Base-by-base conservation (phyloP, 2,329 filamentous ascomycete genomes). In the Hansfordia pulvinata region DNA sequence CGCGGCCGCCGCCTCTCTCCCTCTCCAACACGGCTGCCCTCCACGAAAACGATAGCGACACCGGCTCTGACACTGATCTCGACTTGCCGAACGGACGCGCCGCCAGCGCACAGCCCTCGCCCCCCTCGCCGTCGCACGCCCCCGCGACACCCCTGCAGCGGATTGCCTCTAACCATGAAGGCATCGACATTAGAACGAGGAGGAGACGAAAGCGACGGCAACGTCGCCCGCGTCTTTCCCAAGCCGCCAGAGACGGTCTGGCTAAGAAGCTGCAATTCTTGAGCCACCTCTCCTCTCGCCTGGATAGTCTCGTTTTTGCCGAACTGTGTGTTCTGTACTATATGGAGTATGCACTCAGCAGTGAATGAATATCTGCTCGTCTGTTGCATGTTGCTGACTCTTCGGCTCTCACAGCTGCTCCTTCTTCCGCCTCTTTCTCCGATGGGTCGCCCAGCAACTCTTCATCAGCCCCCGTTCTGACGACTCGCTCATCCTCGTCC, bases 321-420 rank as follows among this genome's bases (percentile, higher is more conserved):
- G 71, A 79, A 53, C 54, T 79, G 30, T 74, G 69, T 41, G 60
- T 65, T 22, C 40, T 79, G 38, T 80, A 80, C 46, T 79, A 78
- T 46, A 71, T 79, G 65, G 75, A 80, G 74, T 79, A 57, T 30
- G 64, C 46, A n/a, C n/a, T n/a, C n/a, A n/a, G n/a, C n/a, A n/a
- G n/a, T n/a, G n/a, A n/a, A n/a, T n/a, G n/a, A n/a, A n/a, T n/a
- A n/a, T n/a, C n/a, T n/a, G n/a, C n/a, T n/a, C n/a, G 6, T 26
- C 26, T 8, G 13, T 19, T 12, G 7, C 12, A 15, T 5, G n/a
- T 10, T 21, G 16, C 23, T 38, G 19, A 33, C 25, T 6, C 21
- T 16, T 15, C 20, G 22, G 10, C 19, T 28, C 17, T 34, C 23
- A 29, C 35, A 79, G 74, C 43, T 76, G 71, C 45, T 78, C 73